phyloP scores from a whole-genome alignment of 2,329 filamentous ascomycete genomes.

The Fusarium pseudonygamai region DNA sequence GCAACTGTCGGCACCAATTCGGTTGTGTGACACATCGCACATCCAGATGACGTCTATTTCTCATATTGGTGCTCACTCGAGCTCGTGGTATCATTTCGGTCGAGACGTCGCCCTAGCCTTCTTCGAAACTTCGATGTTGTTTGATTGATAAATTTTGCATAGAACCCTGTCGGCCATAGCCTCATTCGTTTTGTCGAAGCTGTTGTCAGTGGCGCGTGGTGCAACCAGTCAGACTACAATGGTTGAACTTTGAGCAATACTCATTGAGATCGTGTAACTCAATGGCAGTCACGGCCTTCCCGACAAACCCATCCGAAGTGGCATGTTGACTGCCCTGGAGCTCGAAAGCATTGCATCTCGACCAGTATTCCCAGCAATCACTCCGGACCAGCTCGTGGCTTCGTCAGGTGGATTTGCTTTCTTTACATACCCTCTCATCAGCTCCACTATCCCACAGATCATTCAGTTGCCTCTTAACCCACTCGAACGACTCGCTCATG shows the following conservation, averaged over 20 bases:
- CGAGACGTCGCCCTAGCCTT: not conserved
- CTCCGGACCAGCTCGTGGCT: conserved; percentile 15
- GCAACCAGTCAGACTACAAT: not conserved
- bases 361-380: conserved; percentile 16
- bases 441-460: conserved; percentile 41
- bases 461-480: conserved; percentile 33
- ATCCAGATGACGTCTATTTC: not conserved
- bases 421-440: conserved; percentile 42
- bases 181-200: not conserved
- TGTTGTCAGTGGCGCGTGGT: not conserved
- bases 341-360: conserved; percentile 4
- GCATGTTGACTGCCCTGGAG: not conserved
- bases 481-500: conserved; percentile 27
- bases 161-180: not conserved
- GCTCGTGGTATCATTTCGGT: not conserved
- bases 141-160: not conserved
- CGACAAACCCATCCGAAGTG: not conserved
- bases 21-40: not conserved
- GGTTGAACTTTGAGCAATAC: not conserved
- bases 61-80: not conserved
- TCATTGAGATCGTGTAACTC: not conserved
- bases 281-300: not conserved
- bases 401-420: conserved; percentile 37
- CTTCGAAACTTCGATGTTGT: not conserved
- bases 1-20: not conserved